These are phyloP conservation scores for Neoscytalidium dimidiatum DNA, from an alignment of 2,329 filamentous ascomycete species.

Conservation along the genomic window DNA sequence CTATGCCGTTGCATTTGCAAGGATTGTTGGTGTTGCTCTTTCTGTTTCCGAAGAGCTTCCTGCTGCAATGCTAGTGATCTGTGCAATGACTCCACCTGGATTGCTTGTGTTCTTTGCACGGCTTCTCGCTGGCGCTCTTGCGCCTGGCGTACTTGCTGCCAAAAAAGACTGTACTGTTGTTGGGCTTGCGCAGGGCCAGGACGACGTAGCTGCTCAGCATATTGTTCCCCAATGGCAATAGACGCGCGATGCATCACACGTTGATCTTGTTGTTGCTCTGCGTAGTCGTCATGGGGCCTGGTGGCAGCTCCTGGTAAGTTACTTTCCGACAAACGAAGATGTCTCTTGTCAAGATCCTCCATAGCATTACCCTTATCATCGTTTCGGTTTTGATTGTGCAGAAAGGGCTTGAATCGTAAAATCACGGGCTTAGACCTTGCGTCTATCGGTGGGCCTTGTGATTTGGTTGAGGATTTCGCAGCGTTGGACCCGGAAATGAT, in stretches of 20 bases:
- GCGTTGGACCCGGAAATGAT: not conserved
- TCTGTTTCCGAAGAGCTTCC: too few species aligned
- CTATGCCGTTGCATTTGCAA: too few species aligned
- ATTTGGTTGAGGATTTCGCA: not conserved
- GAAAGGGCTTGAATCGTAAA: not conserved
- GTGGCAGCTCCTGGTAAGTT: not conserved
- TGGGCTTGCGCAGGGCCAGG: not conserved
- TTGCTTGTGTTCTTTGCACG: not conserved
- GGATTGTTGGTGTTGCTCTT: too few species aligned
- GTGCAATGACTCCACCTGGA: not conserved
- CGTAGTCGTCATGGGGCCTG: not conserved
- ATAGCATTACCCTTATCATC: not conserved
- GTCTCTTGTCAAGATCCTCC: not conserved
- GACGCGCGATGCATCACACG: not conserved
- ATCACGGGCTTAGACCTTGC: not conserved
- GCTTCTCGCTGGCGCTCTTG: not conserved
- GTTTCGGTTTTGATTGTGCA: not conserved
- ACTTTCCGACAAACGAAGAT: not conserved
- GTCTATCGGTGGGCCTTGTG: not conserved
- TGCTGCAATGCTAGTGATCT: too few species aligned
- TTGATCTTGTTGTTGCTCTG: not conserved
- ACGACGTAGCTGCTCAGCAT: not conserved
- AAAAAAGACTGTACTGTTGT: not conserved
- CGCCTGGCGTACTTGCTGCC: not conserved
- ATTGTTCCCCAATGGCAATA: not conserved